Evolutionary conservation across 495 filamentous ascomycete genomes (phyloP), one percentile per base, ranked within the genome.

Genomic region (Sporormia fimetaria): DNA sequence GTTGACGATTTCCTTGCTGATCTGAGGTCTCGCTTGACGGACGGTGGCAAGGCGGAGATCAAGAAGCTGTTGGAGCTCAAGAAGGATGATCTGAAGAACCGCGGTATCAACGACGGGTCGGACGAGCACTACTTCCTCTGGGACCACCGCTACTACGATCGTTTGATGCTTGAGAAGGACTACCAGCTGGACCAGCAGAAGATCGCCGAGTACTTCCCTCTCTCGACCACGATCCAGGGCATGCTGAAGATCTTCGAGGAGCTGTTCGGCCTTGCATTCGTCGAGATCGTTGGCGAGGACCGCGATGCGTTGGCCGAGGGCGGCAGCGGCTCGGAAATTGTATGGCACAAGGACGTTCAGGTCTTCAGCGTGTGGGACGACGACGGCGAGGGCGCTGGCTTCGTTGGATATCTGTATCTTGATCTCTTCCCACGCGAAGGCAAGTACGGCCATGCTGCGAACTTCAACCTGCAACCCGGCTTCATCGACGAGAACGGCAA

Each of bases 241-340:
- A 98, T 96, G 92, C 74, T 98, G 37, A 67, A 77, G 54, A 94
- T 95, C 52, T 96, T 98, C 49, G 88, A 96, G 62, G 68, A 85
- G 57, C 69, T 98, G 0, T 93, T 98, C 50, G 90, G 90, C 16
- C 66, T 98, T 7, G 80, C 78, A 11, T 96, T 98, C 53, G 79
- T 96, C 18, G 78, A 94, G 66, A 68, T 96, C 33, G 61, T 62
- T 12, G 75, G 71, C 28, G 63, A 71, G 36, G 74, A 78, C 44
- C 67, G 78, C 8, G 64, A 70, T 14, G 52, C 61, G 11, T 54
- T 82, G 18, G 66, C 73, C 12, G 60, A 72, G 3, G 65, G 69
- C 7, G 73, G 73, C 32, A 72, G 77, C 47, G 75, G 76, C 10
- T 60, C 63, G 22, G 76, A 81, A 45, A 76, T 82, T 44, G 67